Evolutionary conservation across 306 rosid species (phyloP).

Genomic region (Rosa lucieae): DNA sequence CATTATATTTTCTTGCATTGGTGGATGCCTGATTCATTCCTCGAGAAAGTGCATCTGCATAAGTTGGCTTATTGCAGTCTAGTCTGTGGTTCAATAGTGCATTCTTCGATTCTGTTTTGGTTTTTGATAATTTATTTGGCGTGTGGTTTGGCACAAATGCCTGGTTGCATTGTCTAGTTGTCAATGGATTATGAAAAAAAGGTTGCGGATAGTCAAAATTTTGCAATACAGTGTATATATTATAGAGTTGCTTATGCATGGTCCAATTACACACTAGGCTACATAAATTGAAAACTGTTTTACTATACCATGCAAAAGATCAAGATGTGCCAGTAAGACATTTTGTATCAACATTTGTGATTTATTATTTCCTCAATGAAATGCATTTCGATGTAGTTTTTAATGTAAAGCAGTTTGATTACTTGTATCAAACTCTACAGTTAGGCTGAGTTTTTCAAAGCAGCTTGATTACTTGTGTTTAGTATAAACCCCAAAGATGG

Average conservation of each 20-base stretch:
- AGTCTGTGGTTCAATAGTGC: constrained; percentile 31
- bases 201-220: constrained; percentile 24
- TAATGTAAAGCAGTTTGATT: too few relatives aligned
- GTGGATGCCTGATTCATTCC: neutral
- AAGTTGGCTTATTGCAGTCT: constrained; percentile 29
- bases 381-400: neutral
- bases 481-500: too few relatives aligned
- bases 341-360: constrained; percentile 14
- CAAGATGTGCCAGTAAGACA: constrained; percentile 22
- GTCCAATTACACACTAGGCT: constrained; percentile 12
- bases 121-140: constrained; percentile 26
- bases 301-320: constrained; percentile 31
- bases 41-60: constrained; percentile 13
- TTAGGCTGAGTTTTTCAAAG: too few relatives aligned
- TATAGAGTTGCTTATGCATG: constrained; percentile 22
- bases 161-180: constrained; percentile 27
- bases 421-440: too few relatives aligned
- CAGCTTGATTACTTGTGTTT: too few relatives aligned
- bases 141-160: constrained; percentile 23
- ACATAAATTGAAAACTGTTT: constrained; percentile 19
- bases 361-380: neutral
- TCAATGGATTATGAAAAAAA: constrained; percentile 12
- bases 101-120: constrained; percentile 24
- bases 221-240: constrained; percentile 35
- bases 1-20: neutral